Evolutionary conservation across 2,329 filamentous ascomycete species (phyloP).

Genomic region (Botrytis galanthina): DNA sequence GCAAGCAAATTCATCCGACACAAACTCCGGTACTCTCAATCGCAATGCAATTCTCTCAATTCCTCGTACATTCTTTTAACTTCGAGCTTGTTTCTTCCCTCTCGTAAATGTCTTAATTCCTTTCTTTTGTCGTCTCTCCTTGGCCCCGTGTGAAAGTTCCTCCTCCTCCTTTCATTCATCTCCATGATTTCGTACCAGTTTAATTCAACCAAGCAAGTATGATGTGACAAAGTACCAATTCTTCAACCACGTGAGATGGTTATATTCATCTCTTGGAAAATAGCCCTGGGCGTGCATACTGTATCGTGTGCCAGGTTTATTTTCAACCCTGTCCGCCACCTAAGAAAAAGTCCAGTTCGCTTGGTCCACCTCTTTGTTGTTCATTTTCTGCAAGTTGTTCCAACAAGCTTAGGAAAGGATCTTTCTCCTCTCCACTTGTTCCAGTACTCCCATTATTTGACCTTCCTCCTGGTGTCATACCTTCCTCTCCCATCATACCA

Average conservation of each 20-base stretch:
- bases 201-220: neutral
- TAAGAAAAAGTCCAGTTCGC: constrained; percentile 77
- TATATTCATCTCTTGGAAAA: neutral
- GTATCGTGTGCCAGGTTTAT: neutral
- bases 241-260: constrained; percentile 2
- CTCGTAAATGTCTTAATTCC: neutral
- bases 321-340: constrained; percentile 27
- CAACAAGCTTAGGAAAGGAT: constrained; percentile 74
- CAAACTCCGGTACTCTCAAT: neutral
- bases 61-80: neutral
- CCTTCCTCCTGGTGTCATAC: constrained; percentile 44
- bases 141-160: neutral
- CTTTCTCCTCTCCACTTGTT: constrained; percentile 63
- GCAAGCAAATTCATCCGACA: neutral
- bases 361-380: constrained; percentile 63
- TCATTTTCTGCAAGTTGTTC: constrained; percentile 84
- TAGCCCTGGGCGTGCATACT: too few relatives aligned
- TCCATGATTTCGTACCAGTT: neutral
- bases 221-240: neutral
- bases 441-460: constrained; percentile 52
- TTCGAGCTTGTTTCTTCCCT: too few relatives aligned
- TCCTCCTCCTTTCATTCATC: neutral
- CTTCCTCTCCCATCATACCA: constrained; percentile 40
- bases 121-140: neutral
- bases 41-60: neutral